Conservation (phyloP, 768 basidiomycete species). For the Auricularia sp. region DNA sequence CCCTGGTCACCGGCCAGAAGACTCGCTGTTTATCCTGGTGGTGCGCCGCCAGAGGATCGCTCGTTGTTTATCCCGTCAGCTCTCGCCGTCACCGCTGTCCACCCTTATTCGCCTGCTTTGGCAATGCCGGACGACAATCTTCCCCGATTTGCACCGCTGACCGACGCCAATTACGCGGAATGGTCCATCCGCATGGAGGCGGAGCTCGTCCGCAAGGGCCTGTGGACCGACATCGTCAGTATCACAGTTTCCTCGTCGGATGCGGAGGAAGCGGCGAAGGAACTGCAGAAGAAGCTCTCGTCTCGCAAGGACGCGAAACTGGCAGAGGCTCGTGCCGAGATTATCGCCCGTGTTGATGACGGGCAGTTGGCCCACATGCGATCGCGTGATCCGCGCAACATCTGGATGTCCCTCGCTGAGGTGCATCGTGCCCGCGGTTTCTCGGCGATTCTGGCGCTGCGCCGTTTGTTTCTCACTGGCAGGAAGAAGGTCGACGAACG, state of each 20-base stretch:
- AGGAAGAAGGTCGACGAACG: constrained; percentile 11
- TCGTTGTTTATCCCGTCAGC: too few species aligned
- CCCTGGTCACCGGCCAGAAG: too few species aligned
- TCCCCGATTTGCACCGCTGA: background rate
- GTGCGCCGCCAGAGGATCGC: too few species aligned
- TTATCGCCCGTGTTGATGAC: constrained; percentile 16
- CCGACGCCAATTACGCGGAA: constrained; percentile 13
- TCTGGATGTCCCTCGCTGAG: constrained; percentile 16
- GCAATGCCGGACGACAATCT: too few species aligned
- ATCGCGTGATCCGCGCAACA: constrained; percentile 8
- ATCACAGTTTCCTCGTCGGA: too few species aligned
- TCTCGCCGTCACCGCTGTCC: too few species aligned
- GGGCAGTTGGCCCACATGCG: constrained; percentile 17
- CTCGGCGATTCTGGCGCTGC: constrained; percentile 14
- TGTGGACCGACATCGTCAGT: constrained; percentile 3
- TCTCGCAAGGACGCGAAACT: too few species aligned
- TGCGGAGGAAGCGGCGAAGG: too few species aligned
- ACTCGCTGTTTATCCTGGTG: too few species aligned
- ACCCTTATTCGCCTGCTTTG: too few species aligned
- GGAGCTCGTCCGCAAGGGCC: constrained; percentile 9
- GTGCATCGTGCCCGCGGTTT: constrained; percentile 22
- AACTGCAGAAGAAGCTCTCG: too few species aligned
- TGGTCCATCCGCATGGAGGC: constrained; percentile 13
- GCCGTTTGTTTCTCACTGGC: constrained; percentile 14
- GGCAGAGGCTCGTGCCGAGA: constrained; percentile 14